Conservation (phyloP, 441 rosid species). For the Viola pubescens region DNA sequence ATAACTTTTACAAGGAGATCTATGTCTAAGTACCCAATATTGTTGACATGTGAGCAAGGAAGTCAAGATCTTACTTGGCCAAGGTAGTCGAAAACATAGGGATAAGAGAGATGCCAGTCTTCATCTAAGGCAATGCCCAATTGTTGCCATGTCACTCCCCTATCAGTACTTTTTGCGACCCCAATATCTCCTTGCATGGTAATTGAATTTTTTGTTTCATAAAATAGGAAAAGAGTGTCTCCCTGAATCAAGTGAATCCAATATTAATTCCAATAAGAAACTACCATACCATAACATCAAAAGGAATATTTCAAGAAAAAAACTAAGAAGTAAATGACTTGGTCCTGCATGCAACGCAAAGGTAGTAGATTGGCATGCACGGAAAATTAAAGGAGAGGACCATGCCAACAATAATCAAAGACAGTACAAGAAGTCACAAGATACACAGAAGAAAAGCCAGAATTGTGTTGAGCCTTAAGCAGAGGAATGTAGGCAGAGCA, state of each 20-base stretch:
- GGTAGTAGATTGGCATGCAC: neutral
- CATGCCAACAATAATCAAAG: too few species aligned
- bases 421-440: too few species aligned
- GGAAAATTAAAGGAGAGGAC: too few species aligned
- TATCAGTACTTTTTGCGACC: conserved; percentile 70
- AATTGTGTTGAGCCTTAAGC: too few species aligned
- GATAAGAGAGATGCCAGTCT: conserved; percentile 93
- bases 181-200: conserved; percentile 96
- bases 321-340: neutral
- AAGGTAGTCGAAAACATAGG: conserved; percentile 67
- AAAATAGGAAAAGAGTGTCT: conserved; percentile 62
- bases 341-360: neutral
- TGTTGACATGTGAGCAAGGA: neutral
- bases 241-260: conserved; percentile 42
- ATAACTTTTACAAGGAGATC: too few species aligned
- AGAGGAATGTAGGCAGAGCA: too few species aligned
- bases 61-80: conserved; percentile 48
- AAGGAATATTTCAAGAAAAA: conserved; percentile 6
- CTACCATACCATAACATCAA: neutral
- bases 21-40: too few species aligned
- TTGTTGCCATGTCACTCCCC: conserved; percentile 89
- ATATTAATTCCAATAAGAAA: neutral
- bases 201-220: conserved; percentile 68
- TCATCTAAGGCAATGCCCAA: conserved; percentile 90
- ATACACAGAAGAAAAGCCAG: too few species aligned